Evolutionary conservation across 1,284 basidiomycete species (phyloP).

Genomic region (Sanghuangporus baumii): DNA sequence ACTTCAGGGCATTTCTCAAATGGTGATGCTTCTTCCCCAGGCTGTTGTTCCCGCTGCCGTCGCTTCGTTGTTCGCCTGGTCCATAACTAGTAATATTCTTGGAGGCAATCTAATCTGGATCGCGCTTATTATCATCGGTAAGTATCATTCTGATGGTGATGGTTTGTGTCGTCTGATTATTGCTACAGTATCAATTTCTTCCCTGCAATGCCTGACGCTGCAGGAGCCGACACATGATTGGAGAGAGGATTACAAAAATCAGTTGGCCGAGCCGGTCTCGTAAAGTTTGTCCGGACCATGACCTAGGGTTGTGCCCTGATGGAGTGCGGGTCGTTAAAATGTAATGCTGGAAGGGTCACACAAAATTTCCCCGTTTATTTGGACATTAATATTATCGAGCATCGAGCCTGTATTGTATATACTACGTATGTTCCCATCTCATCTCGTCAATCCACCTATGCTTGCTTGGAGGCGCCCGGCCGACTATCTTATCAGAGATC

Average conservation of each 20-base stretch:
- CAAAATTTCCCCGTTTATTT: not conserved
- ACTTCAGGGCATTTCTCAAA: conserved; percentile 17
- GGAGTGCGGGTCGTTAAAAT: not conserved
- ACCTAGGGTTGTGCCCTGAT: too few species aligned
- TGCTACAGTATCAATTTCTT: conserved; percentile 13
- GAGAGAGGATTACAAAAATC: conserved; percentile 14
- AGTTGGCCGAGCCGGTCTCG: not conserved
- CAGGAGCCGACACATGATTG: conserved; percentile 20
- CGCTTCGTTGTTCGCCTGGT: conserved; percentile 22
- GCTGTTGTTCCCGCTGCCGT: conserved; percentile 20
- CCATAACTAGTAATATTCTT: conserved; percentile 14
- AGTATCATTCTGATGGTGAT: not conserved
- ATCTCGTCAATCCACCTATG: too few species aligned
- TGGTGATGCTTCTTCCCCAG: conserved; percentile 20
- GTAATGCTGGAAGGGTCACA: too few species aligned
- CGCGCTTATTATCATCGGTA: conserved; percentile 3
- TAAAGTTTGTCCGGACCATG: not conserved
- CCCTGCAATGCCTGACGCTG: conserved; percentile 19
- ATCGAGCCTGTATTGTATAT: not conserved
- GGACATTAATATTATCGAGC: not conserved
- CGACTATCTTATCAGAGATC: not conserved
- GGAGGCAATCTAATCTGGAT: conserved; percentile 13
- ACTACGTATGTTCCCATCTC: not conserved
- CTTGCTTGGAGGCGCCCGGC: not conserved
- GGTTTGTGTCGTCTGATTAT: not conserved